Base-by-base conservation (phyloP, 1,139 yeast genomes). In the Eremothecium sinecaudum region DNA sequence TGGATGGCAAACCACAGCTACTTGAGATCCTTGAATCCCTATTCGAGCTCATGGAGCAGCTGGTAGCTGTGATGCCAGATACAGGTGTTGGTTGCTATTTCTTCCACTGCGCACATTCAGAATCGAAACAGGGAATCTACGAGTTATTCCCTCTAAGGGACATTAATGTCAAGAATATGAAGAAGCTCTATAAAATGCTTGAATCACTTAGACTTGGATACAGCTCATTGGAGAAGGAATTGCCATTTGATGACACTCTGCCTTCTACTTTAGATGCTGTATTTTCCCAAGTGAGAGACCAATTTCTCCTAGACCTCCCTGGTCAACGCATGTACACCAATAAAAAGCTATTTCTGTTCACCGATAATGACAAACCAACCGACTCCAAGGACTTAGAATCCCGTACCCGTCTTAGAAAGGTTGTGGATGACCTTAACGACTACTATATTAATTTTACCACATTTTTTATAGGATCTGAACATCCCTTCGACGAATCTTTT, bases 21-120 rank as follows among this genome's bases (percentile, higher is more conserved):
- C 48, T 62, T 18, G 72, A 69, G 38, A 73, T 79, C 10, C 52
- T 79, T 19, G 61, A 63, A 11, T 64, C 77, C n/a, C 57, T 79
- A 17, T 61, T 67, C 38, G 73, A 69, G 7, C 58, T 79, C 32
- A 68, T 77, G 63, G 62, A 73, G 4, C 77, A 73, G 28, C 58
- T 78, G 39, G 68, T 75, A 1, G 73, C 75, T 26, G 66, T 78
- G 0, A 54, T 71, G 37, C 79, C 81, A 2, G 65, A 64, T 38
- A 73, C 84, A 0, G 86, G 84, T 0, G 61, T 79, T 22, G 87
- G 86, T 0, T 67, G 79, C 31, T 78, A 73, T 47, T 53, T 79
- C 17, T 74, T 73, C 56, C 73, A 77, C 46, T 64, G 75, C 42
- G 24, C 36, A 1, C 43, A 51, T n/a, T 10, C 32, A 43, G 4